Evolutionary conservation across 2,329 filamentous ascomycete species (phyloP), one percentile per base, ranked within the genome.

Genomic region (Monosporascus sp.): DNA sequence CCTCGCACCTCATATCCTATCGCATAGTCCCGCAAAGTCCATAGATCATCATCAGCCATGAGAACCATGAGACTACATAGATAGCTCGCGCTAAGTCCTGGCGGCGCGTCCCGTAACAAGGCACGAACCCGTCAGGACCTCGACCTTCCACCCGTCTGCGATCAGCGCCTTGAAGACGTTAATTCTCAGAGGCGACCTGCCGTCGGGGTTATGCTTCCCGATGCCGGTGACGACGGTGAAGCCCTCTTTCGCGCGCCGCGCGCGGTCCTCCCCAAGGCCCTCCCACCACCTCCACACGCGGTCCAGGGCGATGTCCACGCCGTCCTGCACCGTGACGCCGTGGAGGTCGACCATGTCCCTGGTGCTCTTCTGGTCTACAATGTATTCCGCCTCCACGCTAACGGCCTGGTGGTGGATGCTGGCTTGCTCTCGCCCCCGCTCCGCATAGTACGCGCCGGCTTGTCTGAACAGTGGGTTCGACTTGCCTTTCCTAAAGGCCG

Each of bases 161-260:
- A 85, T 78, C 42, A 97, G 74, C 65, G 85, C 85, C 63, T 83
- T 85, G 47, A 81, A 85, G n/a, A 97, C 91, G 17, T 88, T 88
- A 52, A 87, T 86, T 5, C 91, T 86, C 54, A 97, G 69, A 60
- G 83, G 85, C 2, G 88, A 89, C 51, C 82, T 85, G 1, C 91
- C 90, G 50, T 87, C 84, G 47, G 83, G 79, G 62, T 84, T 94
- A 70, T 97, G 93, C 51, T 79, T 79, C 1, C 93, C 93, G 15
- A 86, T 67, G 1, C 93, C 93, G 3, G 91, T 96, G 51, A 97
- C 81, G 54, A 97, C 85, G 39, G 80, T 83, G 62, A 88, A 91
- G 1, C 83, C 76, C 7, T 70, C 74, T 62, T 78, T 74, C 20
- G 77, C 73, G 56, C 68, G 71, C 9, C 66, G 62, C 60, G 79